Conservation (phyloP, 2,329 filamentous ascomycete species). For the Aspergillus sp. region DNA sequence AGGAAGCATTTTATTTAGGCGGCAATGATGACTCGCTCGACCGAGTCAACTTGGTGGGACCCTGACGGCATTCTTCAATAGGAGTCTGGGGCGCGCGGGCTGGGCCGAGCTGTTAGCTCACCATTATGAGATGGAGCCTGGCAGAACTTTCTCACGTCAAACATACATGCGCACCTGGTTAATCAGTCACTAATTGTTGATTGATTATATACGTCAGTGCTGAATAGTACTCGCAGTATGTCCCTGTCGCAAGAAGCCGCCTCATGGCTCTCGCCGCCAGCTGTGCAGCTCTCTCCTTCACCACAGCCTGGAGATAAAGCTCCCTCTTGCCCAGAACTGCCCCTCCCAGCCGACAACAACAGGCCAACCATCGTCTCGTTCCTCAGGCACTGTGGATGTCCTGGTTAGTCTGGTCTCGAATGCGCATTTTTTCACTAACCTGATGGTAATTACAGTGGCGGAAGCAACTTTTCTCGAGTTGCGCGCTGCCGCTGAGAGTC, state of each 20-base stretch:
- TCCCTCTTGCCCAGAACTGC: neutral
- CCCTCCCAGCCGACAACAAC: neutral
- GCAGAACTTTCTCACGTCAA: too few species aligned
- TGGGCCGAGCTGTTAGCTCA: too few species aligned
- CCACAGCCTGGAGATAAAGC: neutral
- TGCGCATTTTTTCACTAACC: too few species aligned
- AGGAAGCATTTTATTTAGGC: neutral
- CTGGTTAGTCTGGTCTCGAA: neutral
- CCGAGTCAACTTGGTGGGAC: too few species aligned
- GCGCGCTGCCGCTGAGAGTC: neutral
- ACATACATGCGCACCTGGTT: neutral
- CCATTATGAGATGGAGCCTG: too few species aligned
- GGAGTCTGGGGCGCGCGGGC: too few species aligned
- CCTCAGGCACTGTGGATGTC: slow-evolving; percentile 11
- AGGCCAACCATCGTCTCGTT: neutral
- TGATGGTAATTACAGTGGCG: neutral
- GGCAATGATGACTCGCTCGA: too few species aligned
- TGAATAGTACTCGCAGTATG: neutral
- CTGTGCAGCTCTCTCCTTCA: neutral
- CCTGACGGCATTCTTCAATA: too few species aligned
- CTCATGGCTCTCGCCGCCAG: neutral
- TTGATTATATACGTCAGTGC: too few species aligned
- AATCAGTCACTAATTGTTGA: neutral
- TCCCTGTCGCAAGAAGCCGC: neutral
- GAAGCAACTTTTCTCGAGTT: slow-evolving; percentile 2